Base-by-base conservation (phyloP, 2,329 filamentous ascomycete genomes). In the Cercospora sesami region DNA sequence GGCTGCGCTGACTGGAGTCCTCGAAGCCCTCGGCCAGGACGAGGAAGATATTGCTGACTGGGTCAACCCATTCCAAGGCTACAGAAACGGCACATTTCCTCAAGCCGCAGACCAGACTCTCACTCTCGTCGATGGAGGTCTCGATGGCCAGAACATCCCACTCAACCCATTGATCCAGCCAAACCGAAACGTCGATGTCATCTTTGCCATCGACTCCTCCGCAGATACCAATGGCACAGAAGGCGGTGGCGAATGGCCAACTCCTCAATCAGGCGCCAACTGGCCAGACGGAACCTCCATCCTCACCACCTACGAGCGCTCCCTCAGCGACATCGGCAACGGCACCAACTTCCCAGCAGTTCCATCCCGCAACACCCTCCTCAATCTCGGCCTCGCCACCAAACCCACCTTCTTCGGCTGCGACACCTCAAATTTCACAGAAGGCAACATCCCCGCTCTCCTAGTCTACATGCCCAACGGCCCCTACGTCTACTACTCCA, bases 391-490 rank as follows among this genome's bases (percentile, higher is more conserved):
- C 3, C 81, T 94, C 5, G 94, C 93, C 83, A 86, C 83, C 68
- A 85, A 84, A 4, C 92, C 92, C 0, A 75, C 73, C 1, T 94
- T 95, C 83, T 95, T 95, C 76, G 92, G 92, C 55, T 95, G 92
- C 80, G 81, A 92, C 76, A 83, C 83, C 39, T 82, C 82, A 62
- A 92, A 93, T 79, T 83, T 87, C 60, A 88, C 88, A 0, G 2
- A 6, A 2, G 79, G 80, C 9, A 74, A 80, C 23, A 64, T 64
- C 51, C 80, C 86, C 0, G 93, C 93, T 0, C 80, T 97, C 1
- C 83, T 97, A 70, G 91, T 97, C 71, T 99, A 99, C 82, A 79
- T 98, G 57, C 92, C 95, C 67, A 96, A 77, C 64, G 76, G 73
- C 1, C 76, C 75, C 1, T 97, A 96, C 81, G 86, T 89, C 58